Conservation (phyloP, 495 filamentous ascomycete species). For the Sordaria brevicollis region DNA sequence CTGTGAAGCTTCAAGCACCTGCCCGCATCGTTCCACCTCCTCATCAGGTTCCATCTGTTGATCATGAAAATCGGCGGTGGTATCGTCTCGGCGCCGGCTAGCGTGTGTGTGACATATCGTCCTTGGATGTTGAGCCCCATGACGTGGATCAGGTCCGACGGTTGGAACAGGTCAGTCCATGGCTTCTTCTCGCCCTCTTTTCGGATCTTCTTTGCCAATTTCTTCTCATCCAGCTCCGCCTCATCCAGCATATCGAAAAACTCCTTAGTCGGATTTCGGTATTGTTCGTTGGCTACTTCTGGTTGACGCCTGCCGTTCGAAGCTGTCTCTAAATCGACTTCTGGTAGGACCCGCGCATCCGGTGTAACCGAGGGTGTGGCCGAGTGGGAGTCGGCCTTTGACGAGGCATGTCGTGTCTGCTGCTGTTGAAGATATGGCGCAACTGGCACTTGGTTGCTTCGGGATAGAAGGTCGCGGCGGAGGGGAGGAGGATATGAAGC, state of each 20-base stretch:
- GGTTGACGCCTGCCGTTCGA: not conserved
- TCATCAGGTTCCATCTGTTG: conserved; percentile 6
- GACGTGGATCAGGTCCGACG: conserved; percentile 37
- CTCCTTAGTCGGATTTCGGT: not conserved
- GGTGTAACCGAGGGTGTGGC: not conserved
- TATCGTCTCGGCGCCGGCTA: conserved; percentile 25
- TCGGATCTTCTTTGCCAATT: not conserved
- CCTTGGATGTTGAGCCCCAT: conserved; percentile 41
- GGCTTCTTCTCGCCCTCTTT: not conserved
- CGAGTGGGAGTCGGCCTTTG: not conserved
- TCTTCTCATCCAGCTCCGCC: not conserved
- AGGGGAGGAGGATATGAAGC: not conserved
- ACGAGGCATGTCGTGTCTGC: not conserved
- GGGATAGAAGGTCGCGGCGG: not conserved
- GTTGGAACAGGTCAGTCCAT: not conserved
- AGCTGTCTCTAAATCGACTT: not conserved
- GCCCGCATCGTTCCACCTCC: conserved; percentile 14
- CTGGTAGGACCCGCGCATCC: not conserved
- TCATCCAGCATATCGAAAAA: not conserved
- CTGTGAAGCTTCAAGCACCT: conserved; percentile 15
- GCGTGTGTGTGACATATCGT: conserved; percentile 38
- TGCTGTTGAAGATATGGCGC: not conserved
- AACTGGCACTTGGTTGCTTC: not conserved
- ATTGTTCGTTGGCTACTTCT: not conserved
- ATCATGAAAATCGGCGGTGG: conserved; percentile 22